Evolutionary conservation across 2,329 filamentous ascomycete species (phyloP).

Genomic region (Colletotrichum endophyticum): DNA sequence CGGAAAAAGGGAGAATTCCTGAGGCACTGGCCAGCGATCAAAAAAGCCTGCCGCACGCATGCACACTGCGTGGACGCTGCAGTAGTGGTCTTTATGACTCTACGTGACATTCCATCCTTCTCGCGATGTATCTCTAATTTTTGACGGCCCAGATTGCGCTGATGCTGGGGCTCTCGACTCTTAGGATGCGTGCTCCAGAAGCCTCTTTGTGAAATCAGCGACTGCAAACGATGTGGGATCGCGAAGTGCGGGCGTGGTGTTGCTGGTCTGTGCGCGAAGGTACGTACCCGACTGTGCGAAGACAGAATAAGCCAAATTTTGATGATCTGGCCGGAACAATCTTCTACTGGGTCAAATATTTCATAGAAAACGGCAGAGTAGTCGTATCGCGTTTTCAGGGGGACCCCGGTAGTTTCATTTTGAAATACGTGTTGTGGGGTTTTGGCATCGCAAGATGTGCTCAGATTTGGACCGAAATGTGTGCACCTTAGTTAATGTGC

Average conservation of each 20-base stretch:
- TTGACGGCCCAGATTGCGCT: neutral
- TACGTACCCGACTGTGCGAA: neutral
- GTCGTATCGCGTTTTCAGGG: rapidly evolving
- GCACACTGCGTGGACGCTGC: neutral
- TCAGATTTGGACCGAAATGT: neutral
- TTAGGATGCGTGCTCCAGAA: neutral
- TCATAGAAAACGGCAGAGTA: neutral
- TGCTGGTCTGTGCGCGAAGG: neutral
- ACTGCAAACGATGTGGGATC: neutral
- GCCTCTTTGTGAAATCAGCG: neutral
- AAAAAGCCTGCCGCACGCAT: neutral
- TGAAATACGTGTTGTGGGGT: neutral
- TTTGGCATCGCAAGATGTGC: neutral
- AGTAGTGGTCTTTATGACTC: no score
- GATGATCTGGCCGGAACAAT: neutral
- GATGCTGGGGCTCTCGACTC: neutral
- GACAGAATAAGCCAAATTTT: neutral
- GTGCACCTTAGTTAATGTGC: neutral
- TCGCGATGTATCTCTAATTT: neutral
- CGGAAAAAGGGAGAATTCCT: no score
- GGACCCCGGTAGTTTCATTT: neutral
- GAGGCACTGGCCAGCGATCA: neutral
- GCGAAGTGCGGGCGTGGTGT: neutral
- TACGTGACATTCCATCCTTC: neutral
- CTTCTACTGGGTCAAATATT: neutral